Conservation (phyloP, 1,139 yeast species). For the Yamadazyma buinensis region DNA sequence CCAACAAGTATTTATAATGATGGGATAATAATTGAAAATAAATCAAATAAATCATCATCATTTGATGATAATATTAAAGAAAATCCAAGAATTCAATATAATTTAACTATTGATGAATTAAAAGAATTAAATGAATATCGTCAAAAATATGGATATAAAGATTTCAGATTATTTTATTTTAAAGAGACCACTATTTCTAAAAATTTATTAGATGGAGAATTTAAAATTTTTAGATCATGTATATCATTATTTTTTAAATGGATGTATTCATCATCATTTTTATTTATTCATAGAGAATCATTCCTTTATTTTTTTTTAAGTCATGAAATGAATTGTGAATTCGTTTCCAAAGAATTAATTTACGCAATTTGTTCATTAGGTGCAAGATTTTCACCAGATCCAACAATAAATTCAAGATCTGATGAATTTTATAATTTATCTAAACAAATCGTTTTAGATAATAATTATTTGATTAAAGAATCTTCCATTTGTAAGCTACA, state of each 20-base stretch:
- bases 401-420: no score
- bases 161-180: conserved; percentile 8
- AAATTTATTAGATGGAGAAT: no score
- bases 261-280: no score
- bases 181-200: conserved; percentile 8
- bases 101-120: conserved; percentile 6
- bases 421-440: conserved; percentile 7
- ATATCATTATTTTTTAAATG: no score
- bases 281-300: no score
- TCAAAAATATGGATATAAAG: conserved; percentile 7
- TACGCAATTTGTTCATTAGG: no score
- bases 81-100: conserved; percentile 1
- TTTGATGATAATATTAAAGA: no score
- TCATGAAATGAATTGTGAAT: no score
- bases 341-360: no score
- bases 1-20: conserved; percentile 13
- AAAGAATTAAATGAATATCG: conserved; percentile 7
- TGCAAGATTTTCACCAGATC: no score
- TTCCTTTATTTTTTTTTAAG: no score
- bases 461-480: conserved; percentile 8
- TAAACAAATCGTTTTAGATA: conserved; percentile 4
- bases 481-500: conserved; percentile 10
- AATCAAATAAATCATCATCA: no score
- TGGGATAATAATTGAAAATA: conserved; percentile 7
- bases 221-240: conserved; percentile 7